These are phyloP conservation scores for Scheffersomyces illinoinensis DNA, from an alignment of 1,139 yeast genomes.

Conservation along the genomic window DNA sequence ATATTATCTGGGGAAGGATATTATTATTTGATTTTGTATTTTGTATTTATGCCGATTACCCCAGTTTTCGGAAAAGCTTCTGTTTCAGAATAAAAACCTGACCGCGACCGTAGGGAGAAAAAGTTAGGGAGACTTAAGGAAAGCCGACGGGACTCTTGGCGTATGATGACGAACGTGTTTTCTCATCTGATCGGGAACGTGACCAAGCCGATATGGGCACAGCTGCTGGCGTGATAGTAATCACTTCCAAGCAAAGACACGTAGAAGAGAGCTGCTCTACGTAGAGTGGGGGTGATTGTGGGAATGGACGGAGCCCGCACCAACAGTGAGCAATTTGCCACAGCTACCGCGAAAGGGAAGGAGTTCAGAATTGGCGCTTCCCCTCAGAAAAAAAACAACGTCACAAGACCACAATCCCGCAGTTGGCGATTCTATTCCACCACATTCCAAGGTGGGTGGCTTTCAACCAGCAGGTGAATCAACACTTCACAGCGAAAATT, in stretches of 20 bases:
- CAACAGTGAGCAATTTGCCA: not conserved
- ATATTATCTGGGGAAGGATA: not conserved
- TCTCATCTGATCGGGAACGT: not conserved
- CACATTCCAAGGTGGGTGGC: not conserved
- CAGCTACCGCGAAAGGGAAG: not conserved
- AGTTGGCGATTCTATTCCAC: not conserved
- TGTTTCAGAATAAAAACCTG: not conserved
- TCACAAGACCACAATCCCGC: not conserved
- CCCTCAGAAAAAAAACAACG: not conserved
- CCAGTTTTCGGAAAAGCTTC: not conserved
- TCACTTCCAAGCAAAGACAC: too few species aligned
- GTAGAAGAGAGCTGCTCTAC: too few species aligned
- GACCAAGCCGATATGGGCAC: not conserved
- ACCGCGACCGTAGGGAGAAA: not conserved
- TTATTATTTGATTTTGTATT: not conserved
- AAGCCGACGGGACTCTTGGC: not conserved
- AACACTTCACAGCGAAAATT: not conserved
- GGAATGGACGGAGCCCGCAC: not conserved
- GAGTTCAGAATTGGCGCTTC: not conserved
- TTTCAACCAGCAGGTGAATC: not conserved
- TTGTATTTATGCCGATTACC: not conserved
- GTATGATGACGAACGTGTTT: not conserved
- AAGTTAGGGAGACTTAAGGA: not conserved
- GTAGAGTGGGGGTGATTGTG: not conserved
- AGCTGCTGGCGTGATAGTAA: too few species aligned